These are phyloP conservation scores for Saccharomycopsis hybrid DNA, from an alignment of 1,139 yeast species.

Conservation along the genomic window DNA sequence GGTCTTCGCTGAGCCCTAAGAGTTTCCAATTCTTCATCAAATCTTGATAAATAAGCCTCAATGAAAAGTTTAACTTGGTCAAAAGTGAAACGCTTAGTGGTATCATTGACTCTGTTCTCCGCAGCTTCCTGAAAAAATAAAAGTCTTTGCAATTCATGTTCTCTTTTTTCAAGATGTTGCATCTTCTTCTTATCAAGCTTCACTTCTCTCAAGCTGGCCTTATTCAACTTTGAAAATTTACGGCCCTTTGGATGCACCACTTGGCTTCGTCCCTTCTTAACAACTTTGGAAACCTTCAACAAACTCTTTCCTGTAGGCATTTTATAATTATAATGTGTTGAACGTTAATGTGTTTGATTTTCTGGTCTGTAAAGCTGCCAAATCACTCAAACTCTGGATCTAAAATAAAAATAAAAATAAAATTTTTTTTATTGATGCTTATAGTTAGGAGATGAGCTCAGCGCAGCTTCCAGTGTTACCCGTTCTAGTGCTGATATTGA, in stretches of 20 bases:
- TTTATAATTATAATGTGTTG: constrained; percentile 4
- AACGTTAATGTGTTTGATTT: background rate
- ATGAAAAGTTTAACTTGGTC: constrained; percentile 58
- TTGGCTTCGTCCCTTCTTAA: constrained; percentile 50
- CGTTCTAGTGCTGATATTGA: no score
- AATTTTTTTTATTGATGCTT: no score
- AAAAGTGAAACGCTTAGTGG: constrained; percentile 38
- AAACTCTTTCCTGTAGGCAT: constrained; percentile 82
- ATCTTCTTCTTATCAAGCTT: constrained; percentile 56
- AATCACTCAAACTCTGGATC: no score
- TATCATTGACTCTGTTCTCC: constrained; percentile 37
- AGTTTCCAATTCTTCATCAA: constrained; percentile 62
- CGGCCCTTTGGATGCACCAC: constrained; percentile 83
- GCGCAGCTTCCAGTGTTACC: no score
- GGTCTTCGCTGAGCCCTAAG: constrained; percentile 61
- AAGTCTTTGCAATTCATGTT: constrained; percentile 48
- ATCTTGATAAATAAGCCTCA: constrained; percentile 58
- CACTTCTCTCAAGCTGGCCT: constrained; percentile 80
- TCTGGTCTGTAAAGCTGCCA: background rate
- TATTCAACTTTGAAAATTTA: constrained; percentile 72
- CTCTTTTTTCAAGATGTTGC: constrained; percentile 51
- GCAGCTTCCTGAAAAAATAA: constrained; percentile 62
- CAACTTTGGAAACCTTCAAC: constrained; percentile 60
- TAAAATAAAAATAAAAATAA: no score
- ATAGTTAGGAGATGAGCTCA: no score